Base-by-base conservation (phyloP, 768 basidiomycete genomes). In the Inosperma sp. region DNA sequence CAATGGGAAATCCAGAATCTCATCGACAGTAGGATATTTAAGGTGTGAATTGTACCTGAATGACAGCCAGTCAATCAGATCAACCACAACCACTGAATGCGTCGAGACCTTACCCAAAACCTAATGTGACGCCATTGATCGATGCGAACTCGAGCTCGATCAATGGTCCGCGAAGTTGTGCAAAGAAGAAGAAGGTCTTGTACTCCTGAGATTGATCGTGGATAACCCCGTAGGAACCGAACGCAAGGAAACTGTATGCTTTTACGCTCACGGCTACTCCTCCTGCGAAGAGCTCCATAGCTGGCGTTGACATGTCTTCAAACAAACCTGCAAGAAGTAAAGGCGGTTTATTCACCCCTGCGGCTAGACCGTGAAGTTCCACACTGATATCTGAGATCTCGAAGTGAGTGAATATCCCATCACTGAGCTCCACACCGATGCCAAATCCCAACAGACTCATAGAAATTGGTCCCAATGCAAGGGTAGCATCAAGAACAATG, bases 391-490 rank as follows among this genome's bases (percentile, higher is more conserved):
- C 36, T 5, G 36, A 19, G 17, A 5, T n/a, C 36, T 39, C 22
- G 14, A 16, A 19, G n/a, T 16, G 10, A 8, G 14, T 39, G 36
- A 39, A 39, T 35, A 35, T 5, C 5, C 13, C 36, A 39, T 8
- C 36, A 39, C 36, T 39, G 16, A 39, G 36, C 17, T 39, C 17
- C 3, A 16, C 36, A 19, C 36, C 36, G 10, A 39, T 16, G 3
- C 36, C 36, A 39, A 39, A 39, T 16, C 36, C 36, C 14, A 39
- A 39, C 16, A 39, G n/a, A 39, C 36, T 39, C 36, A 39, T 39
- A 4, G 14, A n/a, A 5, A 39, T 5, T 22, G 36, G 36, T 39
- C 36, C 36, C 17, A 39, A 19, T 39, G 14, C 14, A 39, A 39
- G 17, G 6, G 36, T 39, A 4, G 36, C 36, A 19, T 39, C 36